Conservation (phyloP, 768 basidiomycete species). For the Baorangia bicolor region DNA sequence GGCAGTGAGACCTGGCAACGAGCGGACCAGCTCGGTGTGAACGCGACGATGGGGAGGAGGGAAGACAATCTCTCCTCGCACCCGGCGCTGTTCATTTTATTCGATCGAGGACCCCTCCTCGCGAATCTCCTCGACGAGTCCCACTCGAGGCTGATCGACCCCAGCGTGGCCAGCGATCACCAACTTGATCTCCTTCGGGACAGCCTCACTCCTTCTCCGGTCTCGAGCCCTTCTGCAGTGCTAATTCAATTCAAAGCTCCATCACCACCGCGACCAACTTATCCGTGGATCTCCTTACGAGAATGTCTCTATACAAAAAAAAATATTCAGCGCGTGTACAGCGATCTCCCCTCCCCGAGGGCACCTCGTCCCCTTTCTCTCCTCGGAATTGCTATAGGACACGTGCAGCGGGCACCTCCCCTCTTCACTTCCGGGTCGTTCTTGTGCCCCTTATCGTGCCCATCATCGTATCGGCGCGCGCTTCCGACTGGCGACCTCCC, state of each 20-base stretch:
- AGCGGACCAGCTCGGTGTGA: not conserved
- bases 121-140: not conserved
- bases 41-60: not conserved
- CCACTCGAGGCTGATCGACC: constrained; percentile 9
- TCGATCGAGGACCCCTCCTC: constrained; percentile 1
- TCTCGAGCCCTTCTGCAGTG: constrained; percentile 2
- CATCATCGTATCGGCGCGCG: not conserved
- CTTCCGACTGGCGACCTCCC: not conserved
- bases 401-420: constrained; percentile 1
- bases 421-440: not conserved
- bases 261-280: constrained; percentile 14
- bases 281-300: constrained; percentile 16
- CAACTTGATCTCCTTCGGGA: not conserved
- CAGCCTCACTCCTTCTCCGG: not conserved
- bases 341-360: not conserved
- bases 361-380: not conserved
- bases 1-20: constrained; percentile 1
- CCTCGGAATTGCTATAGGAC: constrained; percentile 3
- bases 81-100: constrained; percentile 6
- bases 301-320: not conserved
- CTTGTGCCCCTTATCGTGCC: not conserved
- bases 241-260: constrained; percentile 1
- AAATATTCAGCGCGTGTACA: not conserved
- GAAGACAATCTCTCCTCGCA: not conserved
- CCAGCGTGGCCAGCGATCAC: constrained; percentile 5